Conservation (phyloP, 257 asterid genomes). For the Misopates orontium region DNA sequence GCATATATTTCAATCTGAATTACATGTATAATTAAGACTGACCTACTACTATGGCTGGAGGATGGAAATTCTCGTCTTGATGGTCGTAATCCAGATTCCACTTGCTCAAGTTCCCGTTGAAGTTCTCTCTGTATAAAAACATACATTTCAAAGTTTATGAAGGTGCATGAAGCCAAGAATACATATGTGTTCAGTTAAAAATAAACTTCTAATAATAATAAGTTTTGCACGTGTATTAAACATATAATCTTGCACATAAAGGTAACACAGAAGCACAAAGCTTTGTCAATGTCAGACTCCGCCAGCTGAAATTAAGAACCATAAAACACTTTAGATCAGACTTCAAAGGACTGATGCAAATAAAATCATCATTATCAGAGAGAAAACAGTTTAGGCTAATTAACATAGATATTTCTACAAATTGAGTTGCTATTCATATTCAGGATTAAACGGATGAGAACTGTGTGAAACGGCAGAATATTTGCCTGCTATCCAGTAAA, state of each 20-base stretch:
- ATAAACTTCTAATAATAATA: slow-evolving; percentile 4
- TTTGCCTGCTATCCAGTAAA: background rate
- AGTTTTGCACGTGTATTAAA: slow-evolving; percentile 8
- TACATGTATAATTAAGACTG: slow-evolving; percentile 23
- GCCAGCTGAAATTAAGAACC: background rate
- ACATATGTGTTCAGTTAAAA: slow-evolving; percentile 14
- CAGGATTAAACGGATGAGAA: background rate
- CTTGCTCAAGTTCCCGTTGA: slow-evolving; percentile 91
- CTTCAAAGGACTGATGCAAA: background rate
- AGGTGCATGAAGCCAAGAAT: slow-evolving; percentile 11
- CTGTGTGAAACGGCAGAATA: background rate
- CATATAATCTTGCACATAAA: slow-evolving; percentile 8
- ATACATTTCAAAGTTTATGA: slow-evolving; percentile 9
- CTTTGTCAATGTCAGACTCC: slow-evolving; percentile 13
- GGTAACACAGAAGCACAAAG: slow-evolving; percentile 6
- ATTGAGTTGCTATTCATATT: background rate
- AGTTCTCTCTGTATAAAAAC: slow-evolving; percentile 78
- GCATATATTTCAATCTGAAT: background rate
- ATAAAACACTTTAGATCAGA: slow-evolving; percentile 10
- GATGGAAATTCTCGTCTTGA: slow-evolving; percentile 80
- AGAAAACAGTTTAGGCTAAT: background rate
- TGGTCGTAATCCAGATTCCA: slow-evolving; percentile 80
- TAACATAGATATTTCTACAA: slow-evolving; percentile 11
- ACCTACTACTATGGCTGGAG: slow-evolving; percentile 79
- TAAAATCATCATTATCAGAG: background rate